Evolutionary conservation across 805 yeast genomes (phyloP), one percentile per base, ranked within the genome.

Genomic region (Teunomyces kruisii): DNA sequence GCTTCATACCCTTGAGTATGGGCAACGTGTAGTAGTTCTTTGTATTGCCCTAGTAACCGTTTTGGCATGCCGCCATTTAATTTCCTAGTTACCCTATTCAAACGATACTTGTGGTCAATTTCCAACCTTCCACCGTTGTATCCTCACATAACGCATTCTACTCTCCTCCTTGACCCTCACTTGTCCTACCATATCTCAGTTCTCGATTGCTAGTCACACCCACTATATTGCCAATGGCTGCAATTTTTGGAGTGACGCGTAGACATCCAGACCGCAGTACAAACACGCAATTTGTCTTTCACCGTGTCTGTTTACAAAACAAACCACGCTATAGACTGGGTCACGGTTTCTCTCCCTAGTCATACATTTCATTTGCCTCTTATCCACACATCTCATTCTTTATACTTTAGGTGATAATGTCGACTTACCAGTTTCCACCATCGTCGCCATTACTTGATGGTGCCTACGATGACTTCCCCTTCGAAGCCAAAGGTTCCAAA

Each of bases 371-470:
- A 29, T 35, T 27, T 24, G 26, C 38, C 33, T 31, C 44, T 29
- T 13, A 17, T n/a, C 31, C 32, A 14, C 17, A 24, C 22, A 17
- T 35, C 14, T 10, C 26, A 35, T 35, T 13, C 26, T 17, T 35
- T 35, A 12, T 16, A 33, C 12, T n/a, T 17, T 12, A 35, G 15
- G 35, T 30, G 24, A 32, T 27, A 39, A 57, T 58, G 56, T 51
- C 57, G 28, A 42, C 17, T 3, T 52, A 49, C 26, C 78, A 73
- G 56, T 76, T 73, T 56, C 80, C 79, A n/a, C 81, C 81, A 16
- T 76, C 80, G 24, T 76, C 80, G 28, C 81, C 81, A 6, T 71
- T 68, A 47, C 54, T 65, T 46, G 43, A 45, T 7, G 30, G 41
- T 17, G 17, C 48, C 24, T 30, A 35, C 13, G 39, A 26, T 7